Evolutionary conservation across 108 stramenopile species (phyloP).

Genomic region (Fragilariopsis cylindrus): DNA sequence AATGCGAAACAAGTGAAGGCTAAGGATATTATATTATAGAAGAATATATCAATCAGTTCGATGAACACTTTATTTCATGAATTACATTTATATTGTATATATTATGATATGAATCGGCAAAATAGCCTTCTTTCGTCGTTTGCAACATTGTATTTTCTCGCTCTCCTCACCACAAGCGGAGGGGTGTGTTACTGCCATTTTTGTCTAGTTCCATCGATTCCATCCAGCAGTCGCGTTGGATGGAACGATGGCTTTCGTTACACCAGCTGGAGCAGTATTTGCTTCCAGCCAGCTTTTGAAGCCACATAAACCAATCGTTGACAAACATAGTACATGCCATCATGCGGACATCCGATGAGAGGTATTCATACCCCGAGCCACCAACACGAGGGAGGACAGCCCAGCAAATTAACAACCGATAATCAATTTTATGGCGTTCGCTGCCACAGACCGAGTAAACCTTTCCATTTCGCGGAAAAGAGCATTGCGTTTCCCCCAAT

Average conservation of each 20-base stretch:
- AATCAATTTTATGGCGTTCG: too few relatives aligned
- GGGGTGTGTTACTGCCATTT: not conserved
- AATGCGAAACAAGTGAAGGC: too few relatives aligned
- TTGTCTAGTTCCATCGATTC: conserved; percentile 71
- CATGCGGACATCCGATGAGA: conserved; percentile 44
- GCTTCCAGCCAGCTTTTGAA: conserved; percentile 75
- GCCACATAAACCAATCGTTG: conserved; percentile 77
- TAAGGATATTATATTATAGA: too few relatives aligned
- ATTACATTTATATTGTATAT: too few relatives aligned
- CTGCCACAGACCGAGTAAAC: too few relatives aligned
- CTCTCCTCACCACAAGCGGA: too few relatives aligned
- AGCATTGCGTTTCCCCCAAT: too few relatives aligned
- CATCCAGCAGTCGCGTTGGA: conserved; percentile 74
- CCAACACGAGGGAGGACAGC: conserved; percentile 70
- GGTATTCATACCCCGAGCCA: conserved; percentile 67
- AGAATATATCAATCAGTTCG: too few relatives aligned
- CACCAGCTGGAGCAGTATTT: conserved; percentile 61
- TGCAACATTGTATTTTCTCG: not conserved
- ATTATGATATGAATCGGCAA: too few relatives aligned
- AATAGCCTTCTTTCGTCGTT: not conserved
- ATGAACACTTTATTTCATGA: too few relatives aligned
- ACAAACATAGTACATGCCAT: conserved; percentile 79
- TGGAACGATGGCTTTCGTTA: conserved; percentile 57
- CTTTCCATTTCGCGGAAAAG: too few relatives aligned
- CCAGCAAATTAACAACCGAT: too few relatives aligned